Percentiles rank a stretch among this genome's conserved stretches.
Conservation (phyloP, 139 green algal species). For the Astrephomene gubernaculifera region DNA sequence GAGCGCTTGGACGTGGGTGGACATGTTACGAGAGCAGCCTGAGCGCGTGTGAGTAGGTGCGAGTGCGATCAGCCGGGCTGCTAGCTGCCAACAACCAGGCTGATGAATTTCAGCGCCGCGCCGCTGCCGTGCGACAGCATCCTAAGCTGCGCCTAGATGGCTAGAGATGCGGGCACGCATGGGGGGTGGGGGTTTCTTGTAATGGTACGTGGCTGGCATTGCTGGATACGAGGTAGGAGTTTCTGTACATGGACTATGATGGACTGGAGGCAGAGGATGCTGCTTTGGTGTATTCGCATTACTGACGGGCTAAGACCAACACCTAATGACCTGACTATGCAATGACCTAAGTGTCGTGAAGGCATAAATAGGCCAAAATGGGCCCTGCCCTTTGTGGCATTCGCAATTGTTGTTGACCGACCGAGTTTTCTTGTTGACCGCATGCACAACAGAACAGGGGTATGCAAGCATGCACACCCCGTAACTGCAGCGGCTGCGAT, state of each 20-base stretch:
- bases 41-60: conserved; percentile 20
- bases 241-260: no score
- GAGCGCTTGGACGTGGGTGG: not conserved
- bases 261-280: no score
- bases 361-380: no score
- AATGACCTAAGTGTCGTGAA: conserved; percentile 15
- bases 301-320: conserved; percentile 16
- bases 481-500: not conserved
- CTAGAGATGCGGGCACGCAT: not conserved
- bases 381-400: not conserved
- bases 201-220: no score
- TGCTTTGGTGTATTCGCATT: conserved; percentile 10
- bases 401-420: conserved; percentile 9
- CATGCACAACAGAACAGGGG: not conserved
- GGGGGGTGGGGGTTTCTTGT: not conserved
- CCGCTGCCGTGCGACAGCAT: not conserved
- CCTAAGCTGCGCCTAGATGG: not conserved
- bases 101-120: conserved; percentile 19
- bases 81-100: not conserved
- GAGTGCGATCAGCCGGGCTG: not conserved
- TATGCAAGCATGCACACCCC: not conserved
- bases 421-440: not conserved
- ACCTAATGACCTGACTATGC: conserved; percentile 15
- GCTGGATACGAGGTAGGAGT: no score
- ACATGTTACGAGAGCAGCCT: conserved; percentile 10